Evolutionary conservation across 345 rosid genomes (phyloP).

Genomic region (Balakata baccata): DNA sequence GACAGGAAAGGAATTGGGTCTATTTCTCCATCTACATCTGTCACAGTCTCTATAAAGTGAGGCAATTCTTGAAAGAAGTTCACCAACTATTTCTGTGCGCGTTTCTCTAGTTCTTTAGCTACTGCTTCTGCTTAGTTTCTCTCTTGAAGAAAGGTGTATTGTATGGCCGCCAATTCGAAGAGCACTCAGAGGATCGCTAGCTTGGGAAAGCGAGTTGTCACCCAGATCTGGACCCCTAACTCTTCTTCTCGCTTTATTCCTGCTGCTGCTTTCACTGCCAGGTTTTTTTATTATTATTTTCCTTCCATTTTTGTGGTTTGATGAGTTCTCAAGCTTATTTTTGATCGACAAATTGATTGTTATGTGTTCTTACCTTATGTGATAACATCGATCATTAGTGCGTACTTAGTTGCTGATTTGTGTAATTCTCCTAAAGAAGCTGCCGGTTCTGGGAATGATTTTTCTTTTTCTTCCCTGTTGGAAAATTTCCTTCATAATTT

Average conservation of each 20-base stretch:
- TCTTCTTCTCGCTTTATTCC: conserved; percentile 11
- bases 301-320: background rate
- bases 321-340: background rate
- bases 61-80: background rate
- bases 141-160: conserved; percentile 16
- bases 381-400: no score
- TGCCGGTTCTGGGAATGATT: background rate
- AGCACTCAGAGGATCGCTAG: conserved; percentile 42
- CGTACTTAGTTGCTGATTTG: background rate
- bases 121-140: background rate
- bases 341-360: background rate
- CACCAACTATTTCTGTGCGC: background rate
- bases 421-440: background rate
- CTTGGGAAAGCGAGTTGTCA: conserved; percentile 42
- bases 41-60: background rate
- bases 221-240: conserved; percentile 30
- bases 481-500: background rate
- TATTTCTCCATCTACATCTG: background rate
- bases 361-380: background rate
- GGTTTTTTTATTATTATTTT: background rate
- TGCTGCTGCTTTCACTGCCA: conserved; percentile 13
- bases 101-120: no score
- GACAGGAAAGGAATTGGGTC: background rate
- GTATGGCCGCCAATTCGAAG: conserved; percentile 63
- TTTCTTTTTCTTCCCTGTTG: background rate